These are phyloP conservation scores for Irpex lacteus DNA, from an alignment of 1,284 basidiomycete genomes.

Conservation along the genomic window DNA sequence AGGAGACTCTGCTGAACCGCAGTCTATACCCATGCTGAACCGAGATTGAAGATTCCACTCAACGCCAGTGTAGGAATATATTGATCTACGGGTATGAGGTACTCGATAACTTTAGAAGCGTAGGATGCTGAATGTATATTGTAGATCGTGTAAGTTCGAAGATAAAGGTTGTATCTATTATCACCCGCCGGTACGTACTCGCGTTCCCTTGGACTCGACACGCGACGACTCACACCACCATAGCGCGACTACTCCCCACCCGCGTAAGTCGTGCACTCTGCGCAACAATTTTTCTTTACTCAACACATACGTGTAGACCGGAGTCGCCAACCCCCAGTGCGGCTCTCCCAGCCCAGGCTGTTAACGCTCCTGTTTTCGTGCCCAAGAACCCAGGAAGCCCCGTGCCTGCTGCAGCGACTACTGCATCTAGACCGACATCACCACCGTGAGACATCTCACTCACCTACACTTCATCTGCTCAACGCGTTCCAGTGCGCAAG, in stretches of 20 bases:
- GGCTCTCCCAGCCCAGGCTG: constrained; percentile 43
- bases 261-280: constrained; percentile 20
- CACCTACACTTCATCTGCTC: background rate
- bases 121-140: constrained; percentile 3
- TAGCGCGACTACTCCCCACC: constrained; percentile 29
- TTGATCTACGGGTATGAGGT: constrained; percentile 75
- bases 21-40: background rate
- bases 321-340: constrained; percentile 42
- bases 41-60: constrained; percentile 51
- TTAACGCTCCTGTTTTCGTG: constrained; percentile 84
- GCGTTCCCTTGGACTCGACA: background rate
- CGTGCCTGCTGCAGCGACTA: constrained; percentile 17
- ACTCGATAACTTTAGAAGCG: background rate
- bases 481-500: background rate
- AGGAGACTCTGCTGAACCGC: constrained; percentile 9
- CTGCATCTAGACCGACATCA: constrained; percentile 15
- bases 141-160: constrained; percentile 80
- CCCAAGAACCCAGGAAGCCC: constrained; percentile 53
- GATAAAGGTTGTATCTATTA: constrained; percentile 84
- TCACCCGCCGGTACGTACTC: constrained; percentile 65
- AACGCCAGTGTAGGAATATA: constrained; percentile 84
- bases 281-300: constrained; percentile 11
- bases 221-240: constrained; percentile 8
- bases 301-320: constrained; percentile 28
- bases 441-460: background rate